These are phyloP conservation scores for Blastocystis sp. DNA, from an alignment of 352 stramenopile genomes.

Conservation along the genomic window DNA sequence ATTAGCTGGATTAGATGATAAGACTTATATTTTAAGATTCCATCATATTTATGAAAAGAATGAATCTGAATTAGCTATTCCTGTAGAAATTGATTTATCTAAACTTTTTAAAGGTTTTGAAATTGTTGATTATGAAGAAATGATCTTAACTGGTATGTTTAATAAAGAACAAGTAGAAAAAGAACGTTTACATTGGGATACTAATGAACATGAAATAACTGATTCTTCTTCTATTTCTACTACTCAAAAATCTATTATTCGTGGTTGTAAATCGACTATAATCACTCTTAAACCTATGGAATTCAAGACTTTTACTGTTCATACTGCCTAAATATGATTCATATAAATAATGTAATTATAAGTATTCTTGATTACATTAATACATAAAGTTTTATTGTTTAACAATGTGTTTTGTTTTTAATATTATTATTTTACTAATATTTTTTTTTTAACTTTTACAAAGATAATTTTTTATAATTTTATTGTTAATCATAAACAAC, in stretches of 20 bases:
- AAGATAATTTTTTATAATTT: no score
- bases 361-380: no score
- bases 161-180: constrained; percentile 46
- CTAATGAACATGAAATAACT: constrained; percentile 41
- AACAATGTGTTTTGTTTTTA: no score
- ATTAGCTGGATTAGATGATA: constrained; percentile 51
- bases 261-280: constrained; percentile 39
- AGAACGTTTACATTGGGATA: constrained; percentile 52
- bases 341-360: no score
- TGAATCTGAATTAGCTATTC: constrained; percentile 56
- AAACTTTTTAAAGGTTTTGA: constrained; percentile 45
- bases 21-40: constrained; percentile 63
- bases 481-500: no score
- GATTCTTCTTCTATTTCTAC: constrained; percentile 20
- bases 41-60: constrained; percentile 71
- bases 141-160: constrained; percentile 61
- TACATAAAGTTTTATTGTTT: no score
- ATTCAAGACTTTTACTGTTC: constrained; percentile 73
- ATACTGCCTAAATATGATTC: no score
- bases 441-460: no score
- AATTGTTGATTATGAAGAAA: constrained; percentile 53
- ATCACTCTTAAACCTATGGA: constrained; percentile 55
- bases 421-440: no score
- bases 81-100: constrained; percentile 49
- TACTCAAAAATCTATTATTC: no score